Percentiles rank a stretch among this genome's conserved stretches.
These are phyloP conservation scores for Brassica napus DNA, from an alignment of 345 rosid species.

Conservation along the genomic window DNA sequence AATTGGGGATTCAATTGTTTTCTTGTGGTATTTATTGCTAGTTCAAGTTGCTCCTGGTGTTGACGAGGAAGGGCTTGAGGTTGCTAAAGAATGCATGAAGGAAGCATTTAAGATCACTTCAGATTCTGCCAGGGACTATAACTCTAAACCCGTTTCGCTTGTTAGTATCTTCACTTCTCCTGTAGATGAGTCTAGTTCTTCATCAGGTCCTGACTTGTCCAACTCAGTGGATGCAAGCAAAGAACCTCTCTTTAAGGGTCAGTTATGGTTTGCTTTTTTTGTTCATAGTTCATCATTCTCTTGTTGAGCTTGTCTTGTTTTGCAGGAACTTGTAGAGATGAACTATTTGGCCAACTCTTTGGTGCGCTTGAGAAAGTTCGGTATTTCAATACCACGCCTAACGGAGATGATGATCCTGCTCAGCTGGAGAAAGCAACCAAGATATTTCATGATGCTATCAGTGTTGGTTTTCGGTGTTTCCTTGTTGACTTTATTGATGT, in stretches of 20 bases:
- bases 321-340: constrained; percentile 73
- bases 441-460: constrained; percentile 70
- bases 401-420: constrained; percentile 66
- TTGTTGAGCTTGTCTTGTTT: background rate
- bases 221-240: constrained; percentile 9
- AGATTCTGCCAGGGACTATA: constrained; percentile 30
- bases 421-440: constrained; percentile 70
- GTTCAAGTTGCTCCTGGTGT: constrained; percentile 74
- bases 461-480: constrained; percentile 43
- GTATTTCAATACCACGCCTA: constrained; percentile 52
- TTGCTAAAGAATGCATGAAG: constrained; percentile 68
- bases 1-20: background rate
- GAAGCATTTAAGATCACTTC: constrained; percentile 59
- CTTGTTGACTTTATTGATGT: background rate
- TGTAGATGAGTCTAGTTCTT: constrained; percentile 44
- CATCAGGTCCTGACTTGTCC: constrained; percentile 31
- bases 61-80: constrained; percentile 81
- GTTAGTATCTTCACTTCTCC: constrained; percentile 53
- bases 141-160: constrained; percentile 51
- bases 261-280: background rate
- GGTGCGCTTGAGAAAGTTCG: constrained; percentile 76
- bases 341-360: constrained; percentile 73
- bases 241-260: constrained; percentile 36
- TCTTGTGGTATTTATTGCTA: constrained; percentile 10
- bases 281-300: background rate